Evolutionary conservation across 225 moss, liverwort and hornwort genomes (phyloP).

Genomic region (Sphagnum tenellum): DNA sequence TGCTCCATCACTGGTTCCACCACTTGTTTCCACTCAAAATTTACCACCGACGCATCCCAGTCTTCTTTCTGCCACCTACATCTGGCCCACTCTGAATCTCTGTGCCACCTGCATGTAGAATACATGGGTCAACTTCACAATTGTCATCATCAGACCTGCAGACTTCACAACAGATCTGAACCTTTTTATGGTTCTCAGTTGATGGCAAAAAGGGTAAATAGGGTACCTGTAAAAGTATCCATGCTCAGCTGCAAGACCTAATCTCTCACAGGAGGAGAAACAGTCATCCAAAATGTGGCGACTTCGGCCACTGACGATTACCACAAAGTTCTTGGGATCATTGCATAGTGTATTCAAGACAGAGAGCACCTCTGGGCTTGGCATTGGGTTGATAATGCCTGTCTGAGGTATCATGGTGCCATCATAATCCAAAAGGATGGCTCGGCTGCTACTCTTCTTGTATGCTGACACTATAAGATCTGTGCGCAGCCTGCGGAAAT

Average conservation of each 20-base stretch:
- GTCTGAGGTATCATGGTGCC: slow-evolving; percentile 43
- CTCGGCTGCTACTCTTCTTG: slow-evolving; percentile 37
- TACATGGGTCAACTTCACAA: no score
- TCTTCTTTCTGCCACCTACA: not conserved
- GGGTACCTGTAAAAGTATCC: slow-evolving; percentile 48
- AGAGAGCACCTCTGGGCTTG: slow-evolving; percentile 38
- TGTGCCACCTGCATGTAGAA: slow-evolving; percentile 26
- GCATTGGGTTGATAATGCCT: slow-evolving; percentile 14
- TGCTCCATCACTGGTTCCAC: slow-evolving; percentile 39
- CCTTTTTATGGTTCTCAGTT: no score
- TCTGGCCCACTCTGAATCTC: slow-evolving; percentile 32
- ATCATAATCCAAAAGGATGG: slow-evolving; percentile 45
- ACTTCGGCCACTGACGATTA: slow-evolving; percentile 42
- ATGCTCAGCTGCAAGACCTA: slow-evolving; percentile 54
- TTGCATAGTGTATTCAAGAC: slow-evolving; percentile 39
- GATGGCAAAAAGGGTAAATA: not conserved
- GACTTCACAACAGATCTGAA: not conserved
- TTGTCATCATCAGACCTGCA: not conserved
- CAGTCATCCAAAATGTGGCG: slow-evolving; percentile 26
- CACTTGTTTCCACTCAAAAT: slow-evolving; percentile 47
- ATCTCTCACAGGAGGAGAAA: slow-evolving; percentile 36
- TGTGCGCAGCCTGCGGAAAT: slow-evolving; percentile 41
- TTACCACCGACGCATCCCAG: slow-evolving; percentile 19
- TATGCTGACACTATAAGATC: slow-evolving; percentile 49
- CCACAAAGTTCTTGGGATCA: slow-evolving; percentile 42